A percentile compares a stretch with the other conserved stretches of the same genome.
Conservation (phyloP, 1,284 basidiomycete species). For the Cryptococcus neoformans region DNA sequence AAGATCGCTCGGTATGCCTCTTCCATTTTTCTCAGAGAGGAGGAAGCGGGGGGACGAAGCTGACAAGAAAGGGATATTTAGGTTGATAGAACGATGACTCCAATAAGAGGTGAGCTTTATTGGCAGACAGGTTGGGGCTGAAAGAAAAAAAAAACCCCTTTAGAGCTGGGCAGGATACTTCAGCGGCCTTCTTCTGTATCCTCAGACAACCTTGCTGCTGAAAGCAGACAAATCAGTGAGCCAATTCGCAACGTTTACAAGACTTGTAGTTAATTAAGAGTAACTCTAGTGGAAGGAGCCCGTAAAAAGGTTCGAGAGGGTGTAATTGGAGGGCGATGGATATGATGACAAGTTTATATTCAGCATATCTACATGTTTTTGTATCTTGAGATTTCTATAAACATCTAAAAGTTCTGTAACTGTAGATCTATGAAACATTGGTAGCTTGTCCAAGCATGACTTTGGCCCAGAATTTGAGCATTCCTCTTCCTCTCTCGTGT, state of each 20-base stretch:
- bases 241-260: not conserved
- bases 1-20: not conserved
- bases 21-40: not conserved
- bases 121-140: not conserved
- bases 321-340: no score
- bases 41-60: not conserved
- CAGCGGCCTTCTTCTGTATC: constrained; percentile 6
- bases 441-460: constrained; percentile 7
- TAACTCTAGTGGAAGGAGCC: no score
- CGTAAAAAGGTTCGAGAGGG: not conserved
- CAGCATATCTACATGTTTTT: not conserved
- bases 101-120: constrained; percentile 10
- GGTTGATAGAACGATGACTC: not conserved
- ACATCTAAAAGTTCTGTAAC: not conserved
- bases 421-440: not conserved
- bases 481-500: constrained; percentile 38
- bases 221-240: constrained; percentile 11
- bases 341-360: no score
- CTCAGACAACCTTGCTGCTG: constrained; percentile 2
- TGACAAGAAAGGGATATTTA: not conserved
- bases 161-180: constrained; percentile 13
- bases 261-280: no score
- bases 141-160: not conserved
- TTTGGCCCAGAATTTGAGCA: constrained; percentile 38
- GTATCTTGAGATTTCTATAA: not conserved